phyloP scores from a whole-genome alignment of 2,329 filamentous ascomycete genomes.

The Fusarium sp. region DNA sequence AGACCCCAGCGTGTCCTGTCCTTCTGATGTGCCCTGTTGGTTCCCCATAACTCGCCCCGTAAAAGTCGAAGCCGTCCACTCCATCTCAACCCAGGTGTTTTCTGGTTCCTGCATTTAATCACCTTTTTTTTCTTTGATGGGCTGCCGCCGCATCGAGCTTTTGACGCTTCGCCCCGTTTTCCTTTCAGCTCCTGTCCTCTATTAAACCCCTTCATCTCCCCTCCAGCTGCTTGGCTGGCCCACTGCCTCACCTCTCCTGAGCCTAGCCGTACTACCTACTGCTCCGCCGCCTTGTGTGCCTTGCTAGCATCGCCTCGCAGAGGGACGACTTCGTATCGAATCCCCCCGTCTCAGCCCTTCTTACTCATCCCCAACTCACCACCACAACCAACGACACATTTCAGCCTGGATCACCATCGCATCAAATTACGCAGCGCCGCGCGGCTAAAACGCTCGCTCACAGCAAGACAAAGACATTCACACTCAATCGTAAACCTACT shows the following conservation, averaged over 20 bases:
- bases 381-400: conserved; percentile 17
- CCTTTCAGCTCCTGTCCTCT: background rate
- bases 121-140: conserved; percentile 16
- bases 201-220: background rate
- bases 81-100: conserved; percentile 13
- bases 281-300: conserved; percentile 20
- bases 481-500: conserved; percentile 12
- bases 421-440: conserved; percentile 25
- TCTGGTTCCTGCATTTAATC: conserved; percentile 37
- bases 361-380: conserved; percentile 32
- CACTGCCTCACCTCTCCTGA: conserved; percentile 7
- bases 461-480: conserved; percentile 23
- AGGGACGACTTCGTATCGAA: conserved; percentile 17
- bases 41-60: conserved; percentile 25
- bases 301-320: conserved; percentile 35
- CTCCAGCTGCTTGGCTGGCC: conserved; percentile 20
- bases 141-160: conserved; percentile 24
- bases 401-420: conserved; percentile 35
- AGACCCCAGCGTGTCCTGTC: conserved; percentile 39
- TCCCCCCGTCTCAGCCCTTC: conserved; percentile 21
- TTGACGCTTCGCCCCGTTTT: conserved; percentile 32
- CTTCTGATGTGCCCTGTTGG: conserved; percentile 36
- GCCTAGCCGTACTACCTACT: conserved; percentile 15
- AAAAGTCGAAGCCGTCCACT: conserved; percentile 27
- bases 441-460: conserved; percentile 31